Evolutionary conservation across 192 early-diverging fungal genomes (phyloP).

Genomic region (Bifiguratus adelaidae): DNA sequence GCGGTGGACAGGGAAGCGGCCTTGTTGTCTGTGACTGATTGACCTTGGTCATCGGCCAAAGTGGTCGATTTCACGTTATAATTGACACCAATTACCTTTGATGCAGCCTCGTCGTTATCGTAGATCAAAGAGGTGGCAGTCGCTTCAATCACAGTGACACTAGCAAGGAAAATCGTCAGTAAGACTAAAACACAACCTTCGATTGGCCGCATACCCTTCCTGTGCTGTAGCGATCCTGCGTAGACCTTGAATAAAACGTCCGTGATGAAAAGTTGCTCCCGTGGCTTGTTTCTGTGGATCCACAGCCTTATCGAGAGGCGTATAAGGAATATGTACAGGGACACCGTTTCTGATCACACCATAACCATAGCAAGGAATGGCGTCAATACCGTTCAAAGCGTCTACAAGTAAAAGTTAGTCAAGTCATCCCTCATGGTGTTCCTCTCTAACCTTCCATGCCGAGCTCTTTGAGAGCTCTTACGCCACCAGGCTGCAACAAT

Average conservation of each 20-base stretch:
- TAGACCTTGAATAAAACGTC: constrained; percentile 82
- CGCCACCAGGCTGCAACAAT: constrained; percentile 90
- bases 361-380: constrained; percentile 77
- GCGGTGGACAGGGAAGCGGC: too few relatives aligned
- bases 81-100: constrained; percentile 43
- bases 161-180: constrained; percentile 8
- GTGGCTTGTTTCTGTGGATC: constrained; percentile 36
- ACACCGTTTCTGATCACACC: constrained; percentile 46
- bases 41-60: too few relatives aligned
- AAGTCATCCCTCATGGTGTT: too few relatives aligned
- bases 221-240: constrained; percentile 44
- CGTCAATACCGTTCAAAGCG: constrained; percentile 76
- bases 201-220: constrained; percentile 24
- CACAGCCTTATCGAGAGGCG: too few relatives aligned
- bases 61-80: constrained; percentile 33
- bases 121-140: constrained; percentile 59
- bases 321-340: constrained; percentile 64
- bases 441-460: constrained; percentile 52
- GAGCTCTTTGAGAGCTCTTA: constrained; percentile 65
- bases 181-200: background rate
- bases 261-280: constrained; percentile 90
- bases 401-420: constrained; percentile 38
- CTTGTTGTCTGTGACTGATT: too few relatives aligned
- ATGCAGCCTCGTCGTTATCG: constrained; percentile 28
- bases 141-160: constrained; percentile 68